Base-by-base conservation (phyloP, 495 filamentous ascomycete genomes). In the Podospora conica region DNA sequence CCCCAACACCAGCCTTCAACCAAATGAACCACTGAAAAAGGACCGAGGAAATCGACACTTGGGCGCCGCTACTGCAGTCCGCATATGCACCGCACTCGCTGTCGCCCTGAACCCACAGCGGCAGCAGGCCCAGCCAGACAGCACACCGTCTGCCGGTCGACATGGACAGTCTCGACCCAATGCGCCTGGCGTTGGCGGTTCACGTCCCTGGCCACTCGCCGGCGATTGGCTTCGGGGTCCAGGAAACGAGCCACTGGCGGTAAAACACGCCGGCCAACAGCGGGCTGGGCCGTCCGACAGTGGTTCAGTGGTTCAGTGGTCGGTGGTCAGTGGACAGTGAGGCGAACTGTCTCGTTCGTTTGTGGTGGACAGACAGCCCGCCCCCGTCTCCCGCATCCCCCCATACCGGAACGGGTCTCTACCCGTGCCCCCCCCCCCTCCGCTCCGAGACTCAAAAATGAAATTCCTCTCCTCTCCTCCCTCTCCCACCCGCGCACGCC, bases 191-290 rank as follows among this genome's bases (percentile, higher is more conserved):
- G n/a, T 10, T 23, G 20, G 27, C 56, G 23, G 29, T 20, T 29
- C 22, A 33, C 10, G 62, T 56, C 57, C 62, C 62, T 58, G 62
- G 24, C 54, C 48, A 25, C 54, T 27, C 15, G 31, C 53, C 55
- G 27, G 24, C 24, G 18, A 63, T 63, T 63, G 61, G 61, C 33
- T 53, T 63, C 18, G 48, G 24, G 10, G 24, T n/a, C 25, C 10
- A 55, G 22, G 40, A 55, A 25, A 55, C 22, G 31, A 55, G 55
- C 63, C 63, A 64, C 63, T 64, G 31, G 55, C 57, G 63, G 27
- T 24, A 58, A 64, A 64, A 57, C 63, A 64, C 63, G 63, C 63
- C 31, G 63, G 63, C 63, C 63, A 64, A 64, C 63, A 40, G 55
- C 54, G 29, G 29, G 29, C 57, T 31, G 29, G 48, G 25, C 25